Evolutionary conservation across 352 stramenopile genomes (phyloP), one percentile per base, ranked within the genome.

Genomic region (Pythium aquatile): DNA sequence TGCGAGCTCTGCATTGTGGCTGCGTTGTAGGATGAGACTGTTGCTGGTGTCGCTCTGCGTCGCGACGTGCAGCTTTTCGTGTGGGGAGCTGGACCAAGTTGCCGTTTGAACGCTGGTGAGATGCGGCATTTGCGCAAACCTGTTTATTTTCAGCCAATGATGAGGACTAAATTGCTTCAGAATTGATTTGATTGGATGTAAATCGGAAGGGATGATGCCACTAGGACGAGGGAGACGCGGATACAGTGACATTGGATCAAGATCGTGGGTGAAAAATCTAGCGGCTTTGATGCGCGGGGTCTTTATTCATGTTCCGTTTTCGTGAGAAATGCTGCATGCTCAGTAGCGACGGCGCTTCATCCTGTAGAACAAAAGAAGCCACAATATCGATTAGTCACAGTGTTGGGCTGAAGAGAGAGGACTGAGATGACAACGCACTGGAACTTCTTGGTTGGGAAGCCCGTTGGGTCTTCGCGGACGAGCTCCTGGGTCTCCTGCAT

Each of bases 391-490:
- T 39, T 7, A 55, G 49, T 26, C 7, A 24, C 7, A 26, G 26
- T 11, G 14, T 6, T 14, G 32, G 11, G 33, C 5, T 29, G 52
- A n/a, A 10, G 42, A 47, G 17, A n/a, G n/a, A n/a, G 17, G n/a
- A 10, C 4, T 1, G 51, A 66, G 13, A 14, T 29, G 51, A n/a
- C 13, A 28, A 67, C 71, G 54, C 69, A 91, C 81, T 87, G 76
- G 70, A 95, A 92, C 67, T 88, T 88, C 69, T 88, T 90, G 58
- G 83, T 68, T 9, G 87, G 85, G 65, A 94, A 95, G n/a, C 87
- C 87, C 55, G 87, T 95, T 4, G 87, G 87, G 68, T 95, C 87
- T 59, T 82, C 69, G 60, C 85, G 87, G 59, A 95, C 79, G 33
- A 95, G 61, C 47, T 92, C 81, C 54, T 83, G 88, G 4, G 87